A percentile compares a stretch with the other conserved stretches of the same genome.
phyloP scores from a whole-genome alignment of 2,329 filamentous ascomycete genomes.

The Colletotrichum sp. region DNA sequence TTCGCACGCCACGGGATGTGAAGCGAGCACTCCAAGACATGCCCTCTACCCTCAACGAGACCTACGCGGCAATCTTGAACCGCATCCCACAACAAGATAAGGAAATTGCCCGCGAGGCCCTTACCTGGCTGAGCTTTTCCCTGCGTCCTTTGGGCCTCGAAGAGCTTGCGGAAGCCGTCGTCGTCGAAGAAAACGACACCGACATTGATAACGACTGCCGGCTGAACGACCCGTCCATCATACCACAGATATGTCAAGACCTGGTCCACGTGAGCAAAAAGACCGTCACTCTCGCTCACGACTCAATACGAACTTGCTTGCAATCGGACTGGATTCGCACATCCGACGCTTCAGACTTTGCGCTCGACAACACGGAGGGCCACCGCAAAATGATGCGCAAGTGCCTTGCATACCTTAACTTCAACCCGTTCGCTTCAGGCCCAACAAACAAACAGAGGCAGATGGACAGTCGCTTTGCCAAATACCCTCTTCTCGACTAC shows the following conservation, averaged over 20 bases:
- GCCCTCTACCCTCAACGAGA: slow-evolving; percentile 26
- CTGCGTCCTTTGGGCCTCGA: slow-evolving; percentile 25
- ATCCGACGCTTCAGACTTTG: slow-evolving; percentile 24
- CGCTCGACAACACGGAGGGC: slow-evolving; percentile 12
- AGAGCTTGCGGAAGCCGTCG: slow-evolving; percentile 31
- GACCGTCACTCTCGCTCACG: slow-evolving; percentile 26
- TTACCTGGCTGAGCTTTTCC: slow-evolving; percentile 31
- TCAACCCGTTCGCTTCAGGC: slow-evolving; percentile 22
- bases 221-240: slow-evolving; percentile 21
- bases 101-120: slow-evolving; percentile 26
- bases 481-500: slow-evolving; percentile 22
- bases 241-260: slow-evolving; percentile 26
- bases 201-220: slow-evolving; percentile 27
- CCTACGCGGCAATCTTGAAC: slow-evolving; percentile 26
- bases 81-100: slow-evolving; percentile 26
- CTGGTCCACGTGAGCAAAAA: slow-evolving; percentile 15
- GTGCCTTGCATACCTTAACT: slow-evolving; percentile 25
- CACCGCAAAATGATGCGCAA: slow-evolving; percentile 26
- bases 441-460: neutral
- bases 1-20: slow-evolving; percentile 26
- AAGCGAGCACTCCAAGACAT: slow-evolving; percentile 23
- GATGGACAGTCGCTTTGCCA: neutral
- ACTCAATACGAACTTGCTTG: slow-evolving; percentile 27
- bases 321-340: slow-evolving; percentile 22
- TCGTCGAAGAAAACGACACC: slow-evolving; percentile 27